Percentiles rank a stretch among this genome's conserved stretches.
Evolutionary conservation across 108 stramenopile species (phyloP).

Genomic region (Mediolabrus comicus): DNA sequence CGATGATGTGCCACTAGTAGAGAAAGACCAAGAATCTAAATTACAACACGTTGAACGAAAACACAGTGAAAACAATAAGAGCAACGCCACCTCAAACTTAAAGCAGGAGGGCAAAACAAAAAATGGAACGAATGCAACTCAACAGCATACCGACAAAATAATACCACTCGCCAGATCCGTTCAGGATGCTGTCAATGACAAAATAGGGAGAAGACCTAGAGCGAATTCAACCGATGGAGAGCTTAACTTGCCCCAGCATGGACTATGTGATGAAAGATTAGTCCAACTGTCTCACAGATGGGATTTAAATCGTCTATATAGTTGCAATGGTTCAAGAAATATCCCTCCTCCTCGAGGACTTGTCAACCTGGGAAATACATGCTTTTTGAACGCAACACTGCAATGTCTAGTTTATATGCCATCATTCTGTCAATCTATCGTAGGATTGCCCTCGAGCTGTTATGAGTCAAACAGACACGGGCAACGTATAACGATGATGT

Average conservation of each 20-base stretch:
- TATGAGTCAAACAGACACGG: conserved; percentile 43
- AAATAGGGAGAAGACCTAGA: conserved; percentile 67
- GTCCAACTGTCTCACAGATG: conserved; percentile 65
- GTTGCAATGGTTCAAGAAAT: conserved; percentile 2
- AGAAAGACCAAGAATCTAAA: not conserved
- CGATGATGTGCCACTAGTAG: not conserved
- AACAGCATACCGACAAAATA: conserved; percentile 16
- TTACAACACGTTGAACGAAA: not conserved
- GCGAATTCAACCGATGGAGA: conserved; percentile 83
- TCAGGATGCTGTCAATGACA: conserved; percentile 74
- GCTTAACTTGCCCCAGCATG: conserved; percentile 73
- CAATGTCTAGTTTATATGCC: conserved; percentile 92
- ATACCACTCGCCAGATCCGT: conserved; percentile 60
- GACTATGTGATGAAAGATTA: conserved; percentile 77
- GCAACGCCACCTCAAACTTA: not conserved
- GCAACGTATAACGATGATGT: conserved; percentile 55
- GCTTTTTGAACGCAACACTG: conserved; percentile 93
- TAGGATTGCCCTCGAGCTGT: conserved; percentile 43
- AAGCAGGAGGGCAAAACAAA: conserved; percentile 1
- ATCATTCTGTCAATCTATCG: conserved; percentile 80
- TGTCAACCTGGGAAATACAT: conserved; percentile 94
- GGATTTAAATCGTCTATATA: conserved; percentile 45
- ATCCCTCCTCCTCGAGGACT: conserved; percentile 70
- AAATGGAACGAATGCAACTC: not conserved
- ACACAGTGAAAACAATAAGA: conserved; percentile 5